Evolutionary conservation across 106 monocot genomes (phyloP).

Genomic region (Acorus gramineus): DNA sequence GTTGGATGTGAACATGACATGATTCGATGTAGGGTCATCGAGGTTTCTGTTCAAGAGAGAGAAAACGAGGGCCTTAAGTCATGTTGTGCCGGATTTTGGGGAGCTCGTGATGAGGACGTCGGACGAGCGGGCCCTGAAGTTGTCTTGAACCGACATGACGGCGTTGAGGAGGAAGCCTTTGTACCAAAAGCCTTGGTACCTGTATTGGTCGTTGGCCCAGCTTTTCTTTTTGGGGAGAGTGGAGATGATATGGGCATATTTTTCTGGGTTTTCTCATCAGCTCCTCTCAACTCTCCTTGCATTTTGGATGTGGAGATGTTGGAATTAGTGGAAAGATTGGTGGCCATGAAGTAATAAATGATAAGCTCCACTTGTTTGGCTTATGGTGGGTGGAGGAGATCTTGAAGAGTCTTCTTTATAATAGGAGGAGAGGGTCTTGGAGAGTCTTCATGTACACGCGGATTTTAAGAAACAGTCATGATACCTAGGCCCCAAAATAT

Average conservation of each 20-base stretch:
- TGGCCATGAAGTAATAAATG: too few relatives aligned
- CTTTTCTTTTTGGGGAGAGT: neutral
- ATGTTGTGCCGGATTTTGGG: slow-evolving; percentile 13
- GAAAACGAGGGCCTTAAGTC: slow-evolving; percentile 6
- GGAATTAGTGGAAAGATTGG: too few relatives aligned
- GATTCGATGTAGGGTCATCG: neutral
- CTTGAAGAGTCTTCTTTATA: too few relatives aligned
- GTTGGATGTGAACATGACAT: neutral
- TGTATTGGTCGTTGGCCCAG: neutral
- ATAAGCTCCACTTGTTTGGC: too few relatives aligned
- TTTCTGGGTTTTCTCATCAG: neutral
- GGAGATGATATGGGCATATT: neutral
- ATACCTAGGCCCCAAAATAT: too few relatives aligned
- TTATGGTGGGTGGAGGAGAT: too few relatives aligned
- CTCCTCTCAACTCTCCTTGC: too few relatives aligned
- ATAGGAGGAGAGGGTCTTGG: too few relatives aligned
- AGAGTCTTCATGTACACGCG: too few relatives aligned
- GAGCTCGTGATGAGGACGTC: neutral
- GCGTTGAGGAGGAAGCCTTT: neutral
- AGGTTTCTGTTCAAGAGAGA: neutral
- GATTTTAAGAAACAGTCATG: too few relatives aligned
- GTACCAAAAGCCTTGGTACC: slow-evolving; percentile 10
- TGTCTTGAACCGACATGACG: neutral
- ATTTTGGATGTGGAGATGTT: too few relatives aligned
- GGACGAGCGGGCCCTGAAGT: neutral